Evolutionary conservation across 169 alveolate species (phyloP), one percentile per base, ranked within the genome.

Genomic region (Amoebophrya sp.): DNA sequence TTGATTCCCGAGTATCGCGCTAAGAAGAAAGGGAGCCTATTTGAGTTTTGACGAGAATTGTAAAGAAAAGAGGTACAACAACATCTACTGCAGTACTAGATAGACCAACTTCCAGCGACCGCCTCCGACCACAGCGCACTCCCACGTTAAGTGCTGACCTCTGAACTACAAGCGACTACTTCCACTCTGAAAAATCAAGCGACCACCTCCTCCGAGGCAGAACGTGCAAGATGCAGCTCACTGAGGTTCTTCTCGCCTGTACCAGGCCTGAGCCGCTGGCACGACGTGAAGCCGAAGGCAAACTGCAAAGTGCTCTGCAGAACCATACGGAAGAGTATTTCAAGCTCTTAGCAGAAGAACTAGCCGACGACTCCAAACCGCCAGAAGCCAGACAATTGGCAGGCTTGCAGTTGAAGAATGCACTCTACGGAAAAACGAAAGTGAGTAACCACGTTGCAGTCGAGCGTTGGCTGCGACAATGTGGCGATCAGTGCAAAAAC

Each of bases 281-380:
- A 36, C 83, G 83, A 1, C 18, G n/a, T 1, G n/a, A 65, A 26
- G 83, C 83, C 38, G 83, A 65, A 36, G 10, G 2, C 33, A 29
- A 65, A 36, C 83, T 65, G 12, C 83, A 65, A 36, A 29, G n/a
- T 36, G 83, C 83, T 29, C 83, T 65, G 83, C 83, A 65, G 33
- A 65, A 65, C 83, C 83, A 65, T 36, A 65, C 83, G 39, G 83
- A 65, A 29, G 83, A 65, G 83, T 65, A 65, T 26, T 65, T 65
- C 83, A 6, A 26, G 36, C 83, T 65, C 2, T 36, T 65, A 29
- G 83, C 83, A 29, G 83, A 65, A 36, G 83, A 65, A 36, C 83
- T 65, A 1, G 83, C 83, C 33, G 83, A 65, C 83, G 83, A 65
- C 26, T 12, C 36, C 83, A 65, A 65, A 36, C 83, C 83, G 33